Conservation (phyloP, 176 grass and related monocot genomes). For the Ensete ventricosum region DNA sequence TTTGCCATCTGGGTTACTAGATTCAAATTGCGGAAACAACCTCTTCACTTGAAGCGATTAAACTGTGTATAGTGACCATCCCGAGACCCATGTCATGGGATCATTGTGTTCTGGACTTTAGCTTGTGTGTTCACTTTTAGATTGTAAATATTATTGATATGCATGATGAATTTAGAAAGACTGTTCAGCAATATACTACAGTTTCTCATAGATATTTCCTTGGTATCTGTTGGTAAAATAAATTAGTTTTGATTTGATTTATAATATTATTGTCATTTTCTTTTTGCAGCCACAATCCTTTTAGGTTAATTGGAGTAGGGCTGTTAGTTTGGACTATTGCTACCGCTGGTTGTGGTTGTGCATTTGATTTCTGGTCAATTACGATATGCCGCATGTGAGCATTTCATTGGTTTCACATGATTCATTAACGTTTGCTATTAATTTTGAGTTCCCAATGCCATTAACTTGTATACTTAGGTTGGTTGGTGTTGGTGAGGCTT, state of each 20-base stretch:
- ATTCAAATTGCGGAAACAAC: no score
- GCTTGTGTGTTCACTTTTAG: background rate
- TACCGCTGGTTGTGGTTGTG: slow-evolving; percentile 85
- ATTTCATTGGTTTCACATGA: slow-evolving; percentile 1
- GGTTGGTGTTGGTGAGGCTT: slow-evolving; percentile 98
- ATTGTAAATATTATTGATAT: background rate
- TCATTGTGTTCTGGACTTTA: no score
- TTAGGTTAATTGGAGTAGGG: slow-evolving; percentile 92
- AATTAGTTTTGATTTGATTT: slow-evolving; percentile 5
- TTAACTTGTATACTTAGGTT: slow-evolving; percentile 46
- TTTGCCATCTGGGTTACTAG: no score
- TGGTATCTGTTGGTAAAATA: background rate
- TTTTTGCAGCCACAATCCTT: slow-evolving; percentile 81
- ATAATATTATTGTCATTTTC: slow-evolving; percentile 5
- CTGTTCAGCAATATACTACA: background rate
- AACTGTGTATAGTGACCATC: no score
- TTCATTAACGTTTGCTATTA: slow-evolving; percentile 3
- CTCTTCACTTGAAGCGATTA: no score
- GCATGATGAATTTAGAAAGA: background rate
- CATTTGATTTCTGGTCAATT: slow-evolving; percentile 98
- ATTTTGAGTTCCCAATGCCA: slow-evolving; percentile 11
- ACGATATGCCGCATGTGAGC: slow-evolving; percentile 93
- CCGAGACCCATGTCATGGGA: no score
- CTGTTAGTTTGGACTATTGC: slow-evolving; percentile 92
- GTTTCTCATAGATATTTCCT: background rate